Evolutionary conservation across 441 rosid genomes (phyloP).

Genomic region (Adansonia grandidieri): DNA sequence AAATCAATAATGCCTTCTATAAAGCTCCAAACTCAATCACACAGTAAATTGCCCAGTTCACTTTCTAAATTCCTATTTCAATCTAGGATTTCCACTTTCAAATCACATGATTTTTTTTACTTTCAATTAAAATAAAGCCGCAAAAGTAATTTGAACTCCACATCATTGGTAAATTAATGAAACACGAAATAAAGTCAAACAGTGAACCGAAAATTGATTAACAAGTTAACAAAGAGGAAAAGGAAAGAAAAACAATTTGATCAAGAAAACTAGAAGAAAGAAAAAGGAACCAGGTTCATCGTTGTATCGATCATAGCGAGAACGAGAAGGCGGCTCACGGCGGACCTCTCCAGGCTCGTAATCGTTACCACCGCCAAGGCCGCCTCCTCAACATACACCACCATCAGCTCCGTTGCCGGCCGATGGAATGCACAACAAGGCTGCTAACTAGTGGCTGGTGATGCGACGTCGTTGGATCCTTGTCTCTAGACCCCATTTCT

Average conservation of each 20-base stretch:
- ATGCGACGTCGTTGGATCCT: constrained; percentile 60
- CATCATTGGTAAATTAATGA: constrained; percentile 5
- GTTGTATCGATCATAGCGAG: constrained; percentile 52
- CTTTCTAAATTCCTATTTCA: neutral
- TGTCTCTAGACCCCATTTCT: constrained; percentile 74
- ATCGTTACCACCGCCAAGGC: constrained; percentile 40
- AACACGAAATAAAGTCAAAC: neutral
- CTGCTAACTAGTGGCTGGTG: constrained; percentile 87
- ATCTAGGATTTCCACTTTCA: constrained; percentile 30
- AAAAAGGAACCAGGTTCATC: constrained; percentile 55
- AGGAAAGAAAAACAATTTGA: neutral
- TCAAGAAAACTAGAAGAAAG: too few species aligned
- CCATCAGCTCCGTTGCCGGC: constrained; percentile 59
- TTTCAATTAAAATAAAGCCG: neutral
- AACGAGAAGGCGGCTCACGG: constrained; percentile 46
- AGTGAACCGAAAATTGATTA: neutral
- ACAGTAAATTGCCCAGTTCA: neutral
- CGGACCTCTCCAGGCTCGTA: constrained; percentile 74
- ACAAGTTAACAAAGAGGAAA: neutral
- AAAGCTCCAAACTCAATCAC: constrained; percentile 16
- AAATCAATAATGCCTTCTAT: neutral
- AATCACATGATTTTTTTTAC: neutral
- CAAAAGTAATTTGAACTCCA: neutral
- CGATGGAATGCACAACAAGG: constrained; percentile 75
- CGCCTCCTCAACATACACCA: constrained; percentile 30